phyloP scores from a whole-genome alignment of 208 protist genomes.

The Herpetomonas samuelpessoai region DNA sequence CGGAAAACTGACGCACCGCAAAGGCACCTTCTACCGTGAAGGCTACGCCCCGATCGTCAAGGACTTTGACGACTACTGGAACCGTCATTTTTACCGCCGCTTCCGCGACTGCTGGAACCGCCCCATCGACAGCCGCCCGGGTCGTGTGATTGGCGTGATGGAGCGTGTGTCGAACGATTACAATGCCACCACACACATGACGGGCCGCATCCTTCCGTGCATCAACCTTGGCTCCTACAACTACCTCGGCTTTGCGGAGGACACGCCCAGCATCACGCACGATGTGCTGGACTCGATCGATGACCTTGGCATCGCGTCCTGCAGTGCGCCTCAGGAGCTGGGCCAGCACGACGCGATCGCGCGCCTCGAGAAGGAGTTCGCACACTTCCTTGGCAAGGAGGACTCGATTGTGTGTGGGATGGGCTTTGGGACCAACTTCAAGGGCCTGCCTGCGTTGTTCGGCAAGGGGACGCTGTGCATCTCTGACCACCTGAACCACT shows the following conservation, averaged over 20 bases:
- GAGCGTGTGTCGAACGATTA: slow-evolving; percentile 86
- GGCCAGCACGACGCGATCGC: slow-evolving; percentile 52
- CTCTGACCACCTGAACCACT: slow-evolving; percentile 97
- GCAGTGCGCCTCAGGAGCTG: slow-evolving; percentile 60
- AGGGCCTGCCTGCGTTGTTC: slow-evolving; percentile 89
- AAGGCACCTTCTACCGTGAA: slow-evolving; percentile 19
- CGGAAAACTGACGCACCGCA: slow-evolving; percentile 41
- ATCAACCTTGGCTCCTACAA: slow-evolving; percentile 99
- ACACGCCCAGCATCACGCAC: slow-evolving; percentile 78
- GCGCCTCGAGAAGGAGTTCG: slow-evolving; percentile 92
- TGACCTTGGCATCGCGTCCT: slow-evolving; percentile 70
- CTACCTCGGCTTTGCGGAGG: slow-evolving; percentile 98
- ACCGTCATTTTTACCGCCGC: slow-evolving; percentile 90
- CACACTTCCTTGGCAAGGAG: slow-evolving; percentile 94
- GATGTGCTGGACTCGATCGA: slow-evolving; percentile 81
- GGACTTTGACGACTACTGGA: slow-evolving; percentile 95
- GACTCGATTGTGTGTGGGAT: slow-evolving; percentile 94
- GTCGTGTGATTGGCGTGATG: slow-evolving; percentile 92
- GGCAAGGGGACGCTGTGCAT: slow-evolving; percentile 94
- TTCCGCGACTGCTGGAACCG: slow-evolving; percentile 90
- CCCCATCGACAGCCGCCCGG: slow-evolving; percentile 92
- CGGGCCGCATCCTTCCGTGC: slow-evolving; percentile 66
- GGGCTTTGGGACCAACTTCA: slow-evolving; percentile 91
- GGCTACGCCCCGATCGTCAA: slow-evolving; percentile 96
- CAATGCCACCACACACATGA: slow-evolving; percentile 85